Base-by-base conservation (phyloP, 345 rosid genomes). In the Ceriops tagal region DNA sequence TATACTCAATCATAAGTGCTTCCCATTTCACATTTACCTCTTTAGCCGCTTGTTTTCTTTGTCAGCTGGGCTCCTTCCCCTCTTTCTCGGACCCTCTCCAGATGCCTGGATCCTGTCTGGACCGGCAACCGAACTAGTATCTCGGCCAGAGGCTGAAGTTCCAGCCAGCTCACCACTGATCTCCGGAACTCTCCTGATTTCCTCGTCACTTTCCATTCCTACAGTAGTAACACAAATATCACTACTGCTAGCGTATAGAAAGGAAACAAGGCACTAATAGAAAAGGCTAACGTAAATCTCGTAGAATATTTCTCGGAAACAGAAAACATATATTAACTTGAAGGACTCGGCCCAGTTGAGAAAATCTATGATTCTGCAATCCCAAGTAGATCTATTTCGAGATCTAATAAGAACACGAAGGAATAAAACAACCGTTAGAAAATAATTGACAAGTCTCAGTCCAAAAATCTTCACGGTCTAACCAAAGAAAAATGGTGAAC, bases 191-290 rank as follows among this genome's bases (percentile, higher is more conserved):
- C 96, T 85, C 58, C 98, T 81, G 73, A 89, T 90, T 88, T 96
- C 99, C 76, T 96, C 98, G 61, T 96, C 99, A 49, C 99, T 96
- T 78, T 96, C 98, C 72, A 96, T 69, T 9, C 96, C 99, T 95
- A 61, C 16, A 58, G 28, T 22, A 18, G 3, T 13, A 55, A 10
- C 28, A 53, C 58, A 55, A 55, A 22, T 3, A 43, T 43, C 49
- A 43, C 49, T 11, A 13, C 49, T 13, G 18, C 49, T 2, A 10
- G 47, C 47, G 15, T 11, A 10, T 11, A 1, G 22, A n/a, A 58
- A 53, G 20, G 16, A 64, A 66, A 30, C 56, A 67, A 34, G 31
- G 32, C 13, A 59, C 32, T 20, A 68, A 2, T 34, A 6, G 31
- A 57, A 69, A 75, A 79, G 18, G 28, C 49, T n/a, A 30, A 16